phyloP scores from a whole-genome alignment of 352 stramenopile species.

The Phytophthora fragariaefolia region DNA sequence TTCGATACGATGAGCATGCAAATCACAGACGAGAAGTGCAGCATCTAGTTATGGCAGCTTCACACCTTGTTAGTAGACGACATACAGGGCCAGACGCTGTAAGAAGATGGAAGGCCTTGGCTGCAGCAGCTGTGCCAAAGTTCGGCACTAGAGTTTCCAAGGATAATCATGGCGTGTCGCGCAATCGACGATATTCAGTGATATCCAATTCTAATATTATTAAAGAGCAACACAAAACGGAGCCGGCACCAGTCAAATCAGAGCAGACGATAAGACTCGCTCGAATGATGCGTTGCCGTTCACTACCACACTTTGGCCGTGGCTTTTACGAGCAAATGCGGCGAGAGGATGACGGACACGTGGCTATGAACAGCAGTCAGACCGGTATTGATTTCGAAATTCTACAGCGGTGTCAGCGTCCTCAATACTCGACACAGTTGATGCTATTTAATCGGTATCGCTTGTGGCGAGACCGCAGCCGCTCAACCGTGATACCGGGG shows the following conservation, averaged over 20 bases:
- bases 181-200: slow-evolving; percentile 16
- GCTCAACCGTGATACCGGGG: slow-evolving; percentile 7
- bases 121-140: slow-evolving; percentile 19
- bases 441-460: slow-evolving; percentile 51
- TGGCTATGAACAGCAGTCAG: slow-evolving; percentile 2
- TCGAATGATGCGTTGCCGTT: slow-evolving; percentile 54
- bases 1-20: slow-evolving; percentile 16
- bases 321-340: slow-evolving; percentile 47
- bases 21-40: background rate
- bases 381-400: slow-evolving; percentile 62
- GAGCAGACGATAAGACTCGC: slow-evolving; percentile 15
- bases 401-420: slow-evolving; percentile 54
- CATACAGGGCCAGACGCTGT: background rate
- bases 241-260: background rate
- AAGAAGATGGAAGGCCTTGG: slow-evolving; percentile 25
- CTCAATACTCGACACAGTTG: slow-evolving; percentile 53
- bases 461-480: slow-evolving; percentile 33
- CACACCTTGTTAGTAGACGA: background rate
- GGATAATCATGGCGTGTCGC: background rate
- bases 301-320: slow-evolving; percentile 51
- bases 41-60: background rate
- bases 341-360: slow-evolving; percentile 9
- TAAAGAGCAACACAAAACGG: background rate
- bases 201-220: too few relatives aligned
- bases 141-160: slow-evolving; percentile 14